A percentile compares a stretch with the other conserved stretches of the same genome.
These are phyloP conservation scores for Pseudogymnoascus sp. DNA, from an alignment of 2,329 filamentous ascomycete species.

Conservation along the genomic window DNA sequence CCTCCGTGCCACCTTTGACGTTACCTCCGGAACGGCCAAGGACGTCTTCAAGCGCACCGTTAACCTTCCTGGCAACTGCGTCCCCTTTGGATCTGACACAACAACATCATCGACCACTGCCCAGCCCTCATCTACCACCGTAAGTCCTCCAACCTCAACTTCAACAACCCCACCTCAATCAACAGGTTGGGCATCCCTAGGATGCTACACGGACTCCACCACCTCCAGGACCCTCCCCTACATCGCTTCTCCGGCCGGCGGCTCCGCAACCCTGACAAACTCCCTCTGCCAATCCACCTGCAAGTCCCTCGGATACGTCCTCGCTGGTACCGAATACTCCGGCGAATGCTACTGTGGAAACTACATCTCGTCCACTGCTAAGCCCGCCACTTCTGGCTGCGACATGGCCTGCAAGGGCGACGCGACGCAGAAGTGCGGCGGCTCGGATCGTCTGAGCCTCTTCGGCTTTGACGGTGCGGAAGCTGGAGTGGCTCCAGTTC, in stretches of 20 bases:
- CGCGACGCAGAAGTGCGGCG: conserved; percentile 14
- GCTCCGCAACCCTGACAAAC: conserved; percentile 18
- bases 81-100: conserved; percentile 26
- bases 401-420: conserved; percentile 16
- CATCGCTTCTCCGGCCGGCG: background rate
- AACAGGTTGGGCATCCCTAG: conserved; percentile 8
- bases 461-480: background rate
- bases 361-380: background rate
- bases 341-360: conserved; percentile 10
- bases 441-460: conserved; percentile 12
- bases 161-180: conserved; percentile 3
- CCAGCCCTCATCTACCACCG: conserved; percentile 3
- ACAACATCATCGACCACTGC: conserved; percentile 11
- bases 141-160: conserved; percentile 26
- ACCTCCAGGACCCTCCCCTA: conserved; percentile 19
- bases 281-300: conserved; percentile 42
- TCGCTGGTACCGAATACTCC: conserved; percentile 31
- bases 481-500: background rate
- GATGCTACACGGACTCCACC: conserved; percentile 10
- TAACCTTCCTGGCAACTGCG: conserved; percentile 39
- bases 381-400: conserved; percentile 14
- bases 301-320: conserved; percentile 34
- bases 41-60: conserved; percentile 45
- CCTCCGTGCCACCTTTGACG: conserved; percentile 19
- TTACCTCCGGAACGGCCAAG: conserved; percentile 24